These are phyloP conservation scores for Persicaria tinctoria DNA, from an alignment of 148 eudicot species.

Conservation along the genomic window DNA sequence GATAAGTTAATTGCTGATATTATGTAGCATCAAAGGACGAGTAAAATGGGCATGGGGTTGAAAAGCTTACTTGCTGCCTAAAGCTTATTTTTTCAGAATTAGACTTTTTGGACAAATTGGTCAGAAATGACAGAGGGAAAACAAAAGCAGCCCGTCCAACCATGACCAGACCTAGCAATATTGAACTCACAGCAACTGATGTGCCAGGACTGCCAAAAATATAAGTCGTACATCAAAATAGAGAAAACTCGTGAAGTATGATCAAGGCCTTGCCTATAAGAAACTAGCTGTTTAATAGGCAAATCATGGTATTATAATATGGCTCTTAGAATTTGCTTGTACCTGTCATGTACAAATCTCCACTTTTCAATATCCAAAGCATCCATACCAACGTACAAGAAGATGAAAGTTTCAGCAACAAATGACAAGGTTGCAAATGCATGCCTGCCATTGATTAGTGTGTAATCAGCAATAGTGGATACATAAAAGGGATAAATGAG, in stretches of 20 bases:
- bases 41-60: not conserved
- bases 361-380: conserved; percentile 91
- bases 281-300: not conserved
- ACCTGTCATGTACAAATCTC: conserved; percentile 66
- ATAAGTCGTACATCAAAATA: not conserved
- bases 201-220: conserved; percentile 61
- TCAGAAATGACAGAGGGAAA: conserved; percentile 70
- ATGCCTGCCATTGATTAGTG: conserved; percentile 41
- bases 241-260: not conserved
- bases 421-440: conserved; percentile 82
- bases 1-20: not conserved
- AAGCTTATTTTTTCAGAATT: conserved; percentile 37
- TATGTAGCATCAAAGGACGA: not conserved
- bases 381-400: conserved; percentile 91
- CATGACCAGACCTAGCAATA: conserved; percentile 61
- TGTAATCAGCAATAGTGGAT: not conserved
- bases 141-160: conserved; percentile 87
- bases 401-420: conserved; percentile 67
- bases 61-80: conserved; percentile 60
- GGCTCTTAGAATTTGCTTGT: conserved; percentile 6
- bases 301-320: not conserved
- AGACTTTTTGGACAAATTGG: conserved; percentile 48
- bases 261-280: not conserved
- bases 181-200: conserved; percentile 65
- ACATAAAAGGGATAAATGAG: conserved; percentile 6